Percentiles rank a stretch among this genome's conserved stretches.
Conservation (phyloP, 164 flowering plant genomes). For the Magnolia changhungtana region DNA sequence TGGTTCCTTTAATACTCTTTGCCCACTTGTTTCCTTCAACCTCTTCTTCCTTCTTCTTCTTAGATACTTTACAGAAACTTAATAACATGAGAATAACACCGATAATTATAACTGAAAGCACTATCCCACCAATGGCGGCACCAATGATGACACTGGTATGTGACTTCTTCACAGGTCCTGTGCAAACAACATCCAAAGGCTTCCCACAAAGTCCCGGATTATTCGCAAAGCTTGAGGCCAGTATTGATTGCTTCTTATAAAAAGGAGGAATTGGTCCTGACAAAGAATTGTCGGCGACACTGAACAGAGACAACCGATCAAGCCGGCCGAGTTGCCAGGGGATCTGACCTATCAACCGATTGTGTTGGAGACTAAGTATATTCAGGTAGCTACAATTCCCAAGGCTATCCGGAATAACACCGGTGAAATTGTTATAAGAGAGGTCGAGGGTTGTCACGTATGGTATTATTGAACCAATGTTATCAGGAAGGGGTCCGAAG, state of each 20-base stretch:
- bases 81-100: conserved; percentile 33
- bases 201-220: conserved; percentile 11
- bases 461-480: conserved; percentile 27
- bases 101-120: conserved; percentile 30
- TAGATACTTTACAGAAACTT: conserved; percentile 25
- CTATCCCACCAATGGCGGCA: conserved; percentile 50
- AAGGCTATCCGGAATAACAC: conserved; percentile 44
- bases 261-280: conserved; percentile 58
- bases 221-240: background rate
- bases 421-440: conserved; percentile 60
- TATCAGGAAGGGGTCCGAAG: conserved; percentile 47
- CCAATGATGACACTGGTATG: conserved; percentile 37
- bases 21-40: conserved; percentile 85
- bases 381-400: conserved; percentile 50
- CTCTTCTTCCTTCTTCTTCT: conserved; percentile 55
- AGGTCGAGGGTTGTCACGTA: conserved; percentile 56
- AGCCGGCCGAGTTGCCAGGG: conserved; percentile 49
- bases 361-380: conserved; percentile 45
- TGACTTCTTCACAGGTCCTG: conserved; percentile 12
- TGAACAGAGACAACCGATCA: conserved; percentile 43
- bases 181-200: conserved; percentile 25
- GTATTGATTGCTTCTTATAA: background rate
- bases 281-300: conserved; percentile 50
- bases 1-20: conserved; percentile 53
- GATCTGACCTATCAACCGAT: conserved; percentile 50